Evolutionary conservation across 2,329 filamentous ascomycete species (phyloP).

Genomic region (Cladosporium sp.): DNA sequence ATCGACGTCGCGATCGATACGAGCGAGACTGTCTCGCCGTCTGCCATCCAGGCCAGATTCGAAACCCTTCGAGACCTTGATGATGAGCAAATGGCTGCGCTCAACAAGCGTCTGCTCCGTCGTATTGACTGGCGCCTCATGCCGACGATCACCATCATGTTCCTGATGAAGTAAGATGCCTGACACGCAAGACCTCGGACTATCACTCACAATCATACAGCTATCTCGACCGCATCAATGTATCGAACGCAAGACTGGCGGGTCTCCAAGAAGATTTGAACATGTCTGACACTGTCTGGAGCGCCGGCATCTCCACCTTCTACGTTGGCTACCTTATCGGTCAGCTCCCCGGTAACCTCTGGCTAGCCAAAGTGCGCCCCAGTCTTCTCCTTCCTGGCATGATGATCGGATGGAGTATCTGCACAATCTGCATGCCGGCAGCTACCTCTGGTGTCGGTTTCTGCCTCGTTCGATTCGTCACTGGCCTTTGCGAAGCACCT

Average conservation of each 20-base stretch:
- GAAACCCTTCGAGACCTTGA: slow-evolving; percentile 22
- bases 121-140: slow-evolving; percentile 28
- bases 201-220: slow-evolving; percentile 17
- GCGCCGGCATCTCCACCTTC: slow-evolving; percentile 37
- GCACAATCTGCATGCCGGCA: slow-evolving; percentile 41
- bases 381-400: slow-evolving; percentile 33
- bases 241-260: slow-evolving; percentile 35
- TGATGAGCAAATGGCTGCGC: slow-evolving; percentile 23
- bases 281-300: slow-evolving; percentile 32
- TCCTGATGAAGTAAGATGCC: slow-evolving; percentile 25
- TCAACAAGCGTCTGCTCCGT: slow-evolving; percentile 27
- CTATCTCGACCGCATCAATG: slow-evolving; percentile 36
- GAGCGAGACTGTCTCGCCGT: slow-evolving; percentile 25
- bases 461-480: slow-evolving; percentile 33
- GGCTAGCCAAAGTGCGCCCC: slow-evolving; percentile 37
- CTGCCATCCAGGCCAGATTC: slow-evolving; percentile 26
- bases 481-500: slow-evolving; percentile 35
- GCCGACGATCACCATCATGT: slow-evolving; percentile 29
- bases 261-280: slow-evolving; percentile 35
- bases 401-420: slow-evolving; percentile 40
- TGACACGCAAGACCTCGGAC: neutral
- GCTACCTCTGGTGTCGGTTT: slow-evolving; percentile 33
- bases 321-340: slow-evolving; percentile 39
- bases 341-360: slow-evolving; percentile 43
- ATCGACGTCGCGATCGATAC: slow-evolving; percentile 31